Base-by-base conservation (phyloP, 768 basidiomycete species). In the Lanmaoa pseudosensibilis region DNA sequence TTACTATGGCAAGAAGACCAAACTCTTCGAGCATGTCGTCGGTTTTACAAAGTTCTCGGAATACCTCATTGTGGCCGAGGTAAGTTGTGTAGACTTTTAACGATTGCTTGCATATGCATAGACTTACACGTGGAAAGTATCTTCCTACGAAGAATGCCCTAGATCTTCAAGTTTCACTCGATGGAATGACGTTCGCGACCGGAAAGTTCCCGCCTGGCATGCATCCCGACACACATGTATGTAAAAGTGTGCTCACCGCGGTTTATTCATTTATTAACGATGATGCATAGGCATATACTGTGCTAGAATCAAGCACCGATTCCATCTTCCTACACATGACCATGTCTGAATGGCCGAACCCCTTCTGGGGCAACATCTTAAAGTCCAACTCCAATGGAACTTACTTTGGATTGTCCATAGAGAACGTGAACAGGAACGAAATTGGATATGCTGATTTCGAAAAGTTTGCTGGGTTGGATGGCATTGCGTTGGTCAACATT, bases 301-400 rank as follows among this genome's bases (percentile, higher is more conserved):
- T 98, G 45, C 81, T 98, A 9, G 97, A 99, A 73, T 98, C 96
- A 1, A 89, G 81, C 66, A 99, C 97, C 0, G 86, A 89, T 50
- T 84, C 96, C 0, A 83, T 99, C 59, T 99, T 99, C 84, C 71
- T 99, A 12, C 96, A 96, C 65, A 89, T 96, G 79, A 98, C 97
- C 0, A 96, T 91, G 78, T 92, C 91, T 19, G 85, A 90, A 56
- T 75, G 79, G 16, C 80, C 83, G 0, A 79, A 77, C 21, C 90
- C 87, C 3, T 89, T 78, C 68, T 98, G 90, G 87, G 97, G 97
- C 36, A 89, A 83, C 66, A 87, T 98, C 62, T 82, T 94, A 57
- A 96, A 96, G 73, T 97, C 95, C 30, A 98, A 99, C 72, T 98
- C 90, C 32, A 99, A 99, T 65, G 97, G 97, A 37, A 99, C 97